Evolutionary conservation across 192 early-diverging fungal genomes (phyloP), one percentile per base, ranked within the genome.

Genomic region (Spizellomyces sp.): DNA sequence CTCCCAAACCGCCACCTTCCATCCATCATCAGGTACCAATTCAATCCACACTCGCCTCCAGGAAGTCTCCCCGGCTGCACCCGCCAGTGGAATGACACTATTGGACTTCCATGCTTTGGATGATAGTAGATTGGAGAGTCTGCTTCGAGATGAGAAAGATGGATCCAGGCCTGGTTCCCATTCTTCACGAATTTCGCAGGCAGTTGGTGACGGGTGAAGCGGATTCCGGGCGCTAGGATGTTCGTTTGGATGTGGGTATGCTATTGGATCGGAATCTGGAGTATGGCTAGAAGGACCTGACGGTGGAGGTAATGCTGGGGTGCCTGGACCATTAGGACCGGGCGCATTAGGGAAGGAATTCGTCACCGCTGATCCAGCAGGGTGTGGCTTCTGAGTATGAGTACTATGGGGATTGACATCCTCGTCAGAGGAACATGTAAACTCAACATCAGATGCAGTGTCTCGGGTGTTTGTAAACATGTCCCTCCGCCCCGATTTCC

Each of bases 81-180:
- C 68, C 58, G 19, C 48, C 61, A n/a, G 45, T 46, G 17, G 50
- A 19, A 54, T 12, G 1, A 19, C 50, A 4, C 50, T 19, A 19
- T 19, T 19, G 4, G 14, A 12, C 4, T 54, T 54, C 27, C 27
- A 36, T 36, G 27, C 27, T 36, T 36, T 36, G 27, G 27, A 36
- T 5, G 68, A 50, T 22, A 70, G 61, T 43, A 70, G 27, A 48
- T 57, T 58, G 45, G 57, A 60, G 4, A 70, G 58, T 57, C 59
- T 70, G 17, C 41, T 15, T 14, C 58, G 55, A 22, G 68, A 70
- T 14, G 58, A 41, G 21, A 70, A 61, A 43, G 68, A 43, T 5
- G 68, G 68, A 43, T 70, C 68, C 43, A 70, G 2, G 5, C 68
- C 68, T 43, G 68, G 68, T 62, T 70, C 68, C 68, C 68, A 70